Base-by-base conservation (phyloP, 805 yeast genomes). In the Candida endomychidarum region DNA sequence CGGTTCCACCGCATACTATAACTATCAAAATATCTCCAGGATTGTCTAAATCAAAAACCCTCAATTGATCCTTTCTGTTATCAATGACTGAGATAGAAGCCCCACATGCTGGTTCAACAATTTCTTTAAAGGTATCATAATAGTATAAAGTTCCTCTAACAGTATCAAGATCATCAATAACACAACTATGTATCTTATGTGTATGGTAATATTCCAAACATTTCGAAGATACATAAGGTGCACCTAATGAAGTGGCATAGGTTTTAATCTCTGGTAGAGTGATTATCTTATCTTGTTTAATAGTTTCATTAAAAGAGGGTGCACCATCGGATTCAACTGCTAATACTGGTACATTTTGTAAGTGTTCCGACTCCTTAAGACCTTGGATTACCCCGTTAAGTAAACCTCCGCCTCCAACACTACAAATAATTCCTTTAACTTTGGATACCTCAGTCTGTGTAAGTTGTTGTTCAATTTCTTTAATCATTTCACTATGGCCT, bases 361-460 rank as follows among this genome's bases (percentile, higher is more conserved):
- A 32, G 12, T 23, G 26, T 9, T 32, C 27, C 20, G 50, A 50
- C n/a, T 50, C 40, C 12, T 45, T 35, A 12, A 60, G 43, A 4
- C 65, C 67, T 6, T 42, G 43, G 9, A 59, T 52, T 3, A 61
- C 42, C 1, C 67, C 67, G 42, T 49, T 52, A 45, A 59, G 54
- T 18, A 62, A 48, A 3, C 67, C 66, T 4, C 67, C 67, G n/a
- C 67, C 67, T 8, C 67, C 67, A 28, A 54, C 60, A 35, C 63
- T 56, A 40, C 61, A 57, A 5, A 60, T 56, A 3, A 62, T 47
- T 1, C 57, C 65, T 42, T 54, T 57, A 9, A 62, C 50, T 30
- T 50, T 45, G 2, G 38, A 3, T 2, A 51, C 31, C 9, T 50
- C 55, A 10, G 35, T 38, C 9, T 32, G 34, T 2, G 48, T 24